Evolutionary conservation across 768 basidiomycete genomes (phyloP).

Genomic region (Hysterangium stoloniferum): DNA sequence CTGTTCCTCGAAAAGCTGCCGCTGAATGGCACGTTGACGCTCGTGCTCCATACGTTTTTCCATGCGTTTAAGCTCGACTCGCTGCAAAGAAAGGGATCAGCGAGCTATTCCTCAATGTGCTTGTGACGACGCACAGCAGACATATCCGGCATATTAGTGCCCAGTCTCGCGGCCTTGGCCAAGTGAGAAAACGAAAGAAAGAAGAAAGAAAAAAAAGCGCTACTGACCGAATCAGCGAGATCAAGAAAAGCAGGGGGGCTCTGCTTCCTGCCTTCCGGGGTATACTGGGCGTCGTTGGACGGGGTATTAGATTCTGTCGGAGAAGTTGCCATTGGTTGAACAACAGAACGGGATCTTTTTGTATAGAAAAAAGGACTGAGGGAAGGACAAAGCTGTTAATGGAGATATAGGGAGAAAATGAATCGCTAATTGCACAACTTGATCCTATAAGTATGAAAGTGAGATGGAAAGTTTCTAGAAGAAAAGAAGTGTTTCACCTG

Average conservation of each 20-base stretch:
- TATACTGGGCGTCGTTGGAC: slow-evolving; percentile 11
- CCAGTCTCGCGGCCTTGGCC: slow-evolving; percentile 69
- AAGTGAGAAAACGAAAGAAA: slow-evolving; percentile 11
- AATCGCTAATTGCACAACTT: slow-evolving; percentile 12
- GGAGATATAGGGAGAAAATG: slow-evolving; percentile 5
- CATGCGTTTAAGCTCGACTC: slow-evolving; percentile 83
- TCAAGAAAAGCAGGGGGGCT: slow-evolving; percentile 90
- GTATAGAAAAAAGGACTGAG: neutral
- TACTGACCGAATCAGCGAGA: slow-evolving; percentile 83
- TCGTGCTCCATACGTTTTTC: slow-evolving; percentile 57
- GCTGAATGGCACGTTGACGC: slow-evolving; percentile 77
- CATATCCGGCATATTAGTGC: slow-evolving; percentile 81
- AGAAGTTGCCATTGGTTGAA: slow-evolving; percentile 6
- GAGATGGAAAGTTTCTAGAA: neutral
- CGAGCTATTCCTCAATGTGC: neutral
- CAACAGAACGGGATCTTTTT: neutral
- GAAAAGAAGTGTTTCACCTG: neutral
- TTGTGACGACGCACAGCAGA: slow-evolving; percentile 55
- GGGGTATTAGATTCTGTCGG: slow-evolving; percentile 9
- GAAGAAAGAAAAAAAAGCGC: slow-evolving; percentile 11
- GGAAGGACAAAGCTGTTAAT: slow-evolving; percentile 4
- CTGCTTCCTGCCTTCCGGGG: slow-evolving; percentile 68
- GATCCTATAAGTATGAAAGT: slow-evolving; percentile 5
- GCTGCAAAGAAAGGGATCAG: slow-evolving; percentile 35
- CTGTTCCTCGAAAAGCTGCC: slow-evolving; percentile 91